phyloP scores from a whole-genome alignment of 1,139 yeast genomes.

The Candida sp. region DNA sequence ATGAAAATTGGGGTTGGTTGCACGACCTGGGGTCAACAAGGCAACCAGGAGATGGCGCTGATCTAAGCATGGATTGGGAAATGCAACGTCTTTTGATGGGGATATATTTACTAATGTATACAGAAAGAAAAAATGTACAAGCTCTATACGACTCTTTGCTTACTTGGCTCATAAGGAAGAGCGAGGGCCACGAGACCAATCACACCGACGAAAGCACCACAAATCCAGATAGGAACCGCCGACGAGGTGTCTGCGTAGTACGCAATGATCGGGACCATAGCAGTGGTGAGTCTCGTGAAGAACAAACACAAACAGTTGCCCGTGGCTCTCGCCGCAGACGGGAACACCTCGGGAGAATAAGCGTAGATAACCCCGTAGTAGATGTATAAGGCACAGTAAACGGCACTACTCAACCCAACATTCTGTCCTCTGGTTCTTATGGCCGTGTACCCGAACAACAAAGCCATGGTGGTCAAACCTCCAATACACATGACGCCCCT shows the following conservation, averaged over 20 bases:
- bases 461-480: constrained; percentile 33
- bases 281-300: constrained; percentile 32
- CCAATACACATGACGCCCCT: constrained; percentile 37
- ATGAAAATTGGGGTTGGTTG: too few relatives aligned
- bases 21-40: too few relatives aligned
- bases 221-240: constrained; percentile 36
- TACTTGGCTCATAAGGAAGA: constrained; percentile 39
- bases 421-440: constrained; percentile 30
- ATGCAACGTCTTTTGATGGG: too few relatives aligned
- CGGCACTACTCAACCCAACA: constrained; percentile 34
- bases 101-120: too few relatives aligned
- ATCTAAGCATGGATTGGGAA: too few relatives aligned
- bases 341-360: constrained; percentile 40
- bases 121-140: too few relatives aligned
- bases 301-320: constrained; percentile 37
- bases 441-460: constrained; percentile 38
- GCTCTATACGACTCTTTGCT: constrained; percentile 26
- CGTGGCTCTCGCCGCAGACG: constrained; percentile 37
- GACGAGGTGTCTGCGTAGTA: constrained; percentile 30
- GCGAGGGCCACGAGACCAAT: constrained; percentile 33
- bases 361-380: constrained; percentile 38
- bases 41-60: too few relatives aligned
- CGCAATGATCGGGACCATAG: constrained; percentile 34
- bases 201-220: constrained; percentile 36
- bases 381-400: constrained; percentile 32